phyloP scores from a whole-genome alignment of 306 rosid genomes.

The Chamaecrista fasciculata region DNA sequence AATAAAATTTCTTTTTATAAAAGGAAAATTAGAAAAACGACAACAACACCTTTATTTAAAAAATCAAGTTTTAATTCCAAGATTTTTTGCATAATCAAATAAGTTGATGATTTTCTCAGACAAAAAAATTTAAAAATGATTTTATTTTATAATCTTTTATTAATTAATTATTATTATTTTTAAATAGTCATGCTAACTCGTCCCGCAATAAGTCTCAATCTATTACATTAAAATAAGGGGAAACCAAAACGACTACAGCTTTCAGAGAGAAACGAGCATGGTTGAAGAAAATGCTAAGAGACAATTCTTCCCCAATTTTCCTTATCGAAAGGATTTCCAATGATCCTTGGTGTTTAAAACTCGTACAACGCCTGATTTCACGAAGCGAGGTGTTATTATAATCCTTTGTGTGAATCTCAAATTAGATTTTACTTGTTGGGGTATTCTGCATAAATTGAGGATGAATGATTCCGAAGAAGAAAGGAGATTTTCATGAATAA shows the following conservation, averaged over 20 bases:
- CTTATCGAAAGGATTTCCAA: slow-evolving; percentile 1
- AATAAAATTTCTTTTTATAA: too few species aligned
- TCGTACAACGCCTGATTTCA: slow-evolving; percentile 1
- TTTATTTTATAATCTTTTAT: not conserved
- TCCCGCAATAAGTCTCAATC: slow-evolving; percentile 35
- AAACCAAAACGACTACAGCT: not conserved
- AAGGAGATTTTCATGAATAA: slow-evolving; percentile 9
- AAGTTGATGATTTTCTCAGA: too few species aligned
- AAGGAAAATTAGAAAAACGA: too few species aligned
- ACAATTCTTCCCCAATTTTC: slow-evolving; percentile 12
- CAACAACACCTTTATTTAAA: too few species aligned
- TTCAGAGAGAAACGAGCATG: slow-evolving; percentile 16
- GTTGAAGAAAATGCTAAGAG: slow-evolving; percentile 17
- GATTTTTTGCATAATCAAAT: too few species aligned
- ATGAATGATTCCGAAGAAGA: not conserved
- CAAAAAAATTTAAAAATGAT: too few species aligned
- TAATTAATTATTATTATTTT: not conserved
- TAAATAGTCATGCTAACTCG: slow-evolving; percentile 33
- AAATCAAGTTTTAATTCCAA: too few species aligned
- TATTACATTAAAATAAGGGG: slow-evolving; percentile 22
- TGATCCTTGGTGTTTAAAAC: slow-evolving; percentile 18
- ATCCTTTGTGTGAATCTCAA: not conserved
- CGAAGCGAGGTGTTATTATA: slow-evolving; percentile 10
- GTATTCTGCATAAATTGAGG: slow-evolving; percentile 17
- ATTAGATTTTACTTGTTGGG: not conserved